Evolutionary conservation across 306 rosid genomes (phyloP), one percentile per base, ranked within the genome.

Genomic region (Luffa acutangula): DNA sequence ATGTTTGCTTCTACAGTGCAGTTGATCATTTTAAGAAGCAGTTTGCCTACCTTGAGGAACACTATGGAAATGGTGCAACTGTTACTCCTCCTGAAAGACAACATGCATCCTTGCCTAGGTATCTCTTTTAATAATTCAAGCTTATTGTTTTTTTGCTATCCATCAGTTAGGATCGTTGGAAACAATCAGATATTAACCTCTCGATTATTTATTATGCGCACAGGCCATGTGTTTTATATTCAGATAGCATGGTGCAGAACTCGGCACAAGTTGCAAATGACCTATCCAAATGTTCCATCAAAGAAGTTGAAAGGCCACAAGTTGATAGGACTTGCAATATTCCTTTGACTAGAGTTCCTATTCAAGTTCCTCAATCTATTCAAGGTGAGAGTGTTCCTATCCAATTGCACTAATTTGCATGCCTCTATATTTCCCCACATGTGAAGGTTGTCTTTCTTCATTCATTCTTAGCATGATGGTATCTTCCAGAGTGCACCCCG

Each of bases 21-120:
- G 99, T 95, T 82, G 98, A 95, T 79, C 98, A 89, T 87, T 95
- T 92, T 85, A 95, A 95, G 85, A 95, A 95, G 90, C 98, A 95
- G 86, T 95, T 95, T 88, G 97, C 98, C 75, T 95, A 69, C 87
- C 98, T 95, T 9, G 98, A 95, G 87, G 98, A 92, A 86, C 97
- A 92, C 85, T 91, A 92, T 10, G 97, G 96, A 58, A 95, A 92
- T 84, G 97, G 97, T 25, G 87, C 91, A 79, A 83, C 87, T 43
- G 98, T 86, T 75, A 79, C 87, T 78, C 96, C 98, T 11, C 98
- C 90, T 31, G 97, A 91, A 90, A 89, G 98, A 84, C 97, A 93
- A 62, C 98, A 95, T 80, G 98, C 98, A 75, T 95, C 98, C 9
- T 87, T 95, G 67, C 98, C 98, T 21, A 89, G 99, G 99, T 93